phyloP scores from a whole-genome alignment of 805 yeast species.

The Saturnispora diversa region DNA sequence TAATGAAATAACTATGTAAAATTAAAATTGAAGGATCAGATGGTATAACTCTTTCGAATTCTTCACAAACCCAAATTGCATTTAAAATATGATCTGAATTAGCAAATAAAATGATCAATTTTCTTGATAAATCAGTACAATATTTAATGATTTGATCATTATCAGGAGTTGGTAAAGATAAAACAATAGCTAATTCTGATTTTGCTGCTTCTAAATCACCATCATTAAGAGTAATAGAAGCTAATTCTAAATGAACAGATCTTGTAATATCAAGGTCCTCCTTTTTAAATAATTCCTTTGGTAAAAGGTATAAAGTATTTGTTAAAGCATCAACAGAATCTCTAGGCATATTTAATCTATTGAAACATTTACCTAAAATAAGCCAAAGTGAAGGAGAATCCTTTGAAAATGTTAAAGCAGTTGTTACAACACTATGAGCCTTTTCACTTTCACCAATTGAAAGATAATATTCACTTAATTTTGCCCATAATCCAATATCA shows the following conservation, averaged over 20 bases:
- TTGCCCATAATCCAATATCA: constrained; percentile 37
- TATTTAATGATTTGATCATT: constrained; percentile 4
- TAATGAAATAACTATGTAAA: constrained; percentile 42
- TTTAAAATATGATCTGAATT: constrained; percentile 41
- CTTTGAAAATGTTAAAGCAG: constrained; percentile 19
- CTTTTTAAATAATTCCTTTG: constrained; percentile 27
- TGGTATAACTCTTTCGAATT: constrained; percentile 39
- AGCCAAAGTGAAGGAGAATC: constrained; percentile 39
- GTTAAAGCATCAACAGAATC: constrained; percentile 43
- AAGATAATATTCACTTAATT: constrained; percentile 45
- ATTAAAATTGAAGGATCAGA: constrained; percentile 37
- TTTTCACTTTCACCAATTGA: constrained; percentile 40
- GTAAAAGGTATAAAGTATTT: constrained; percentile 36
- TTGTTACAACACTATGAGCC: constrained; percentile 33
- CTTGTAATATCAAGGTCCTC: constrained; percentile 41
- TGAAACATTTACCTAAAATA: constrained; percentile 41
- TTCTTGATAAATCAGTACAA: constrained; percentile 40
- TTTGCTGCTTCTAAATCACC: constrained; percentile 43
- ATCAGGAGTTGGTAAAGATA: constrained; percentile 41
- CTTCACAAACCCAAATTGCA: constrained; percentile 43
- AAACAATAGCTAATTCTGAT: constrained; percentile 41
- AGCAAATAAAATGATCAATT: constrained; percentile 39
- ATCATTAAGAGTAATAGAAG: constrained; percentile 45
- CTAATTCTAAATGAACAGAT: constrained; percentile 47
- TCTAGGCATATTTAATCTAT: constrained; percentile 34